Percentiles rank a stretch among this genome's conserved stretches.
Conservation (phyloP, 306 rosid species). For the Oxytropis ochrocephala region DNA sequence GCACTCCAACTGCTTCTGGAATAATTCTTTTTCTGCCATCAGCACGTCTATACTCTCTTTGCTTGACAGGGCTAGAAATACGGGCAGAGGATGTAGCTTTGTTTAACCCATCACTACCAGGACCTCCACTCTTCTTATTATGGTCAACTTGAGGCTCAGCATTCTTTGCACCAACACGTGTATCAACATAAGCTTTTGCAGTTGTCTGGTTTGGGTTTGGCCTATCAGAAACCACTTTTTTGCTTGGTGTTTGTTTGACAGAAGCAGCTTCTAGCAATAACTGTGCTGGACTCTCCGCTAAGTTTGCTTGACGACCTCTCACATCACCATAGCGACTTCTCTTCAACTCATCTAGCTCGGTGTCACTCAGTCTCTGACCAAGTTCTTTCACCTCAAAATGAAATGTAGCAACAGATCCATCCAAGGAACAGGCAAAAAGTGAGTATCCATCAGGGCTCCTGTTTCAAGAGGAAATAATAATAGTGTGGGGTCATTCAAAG, state of each 20-base stretch:
- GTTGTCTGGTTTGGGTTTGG: constrained; percentile 50
- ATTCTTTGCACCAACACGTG: constrained; percentile 38
- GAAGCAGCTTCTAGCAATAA: constrained; percentile 93
- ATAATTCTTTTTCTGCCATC: constrained; percentile 97
- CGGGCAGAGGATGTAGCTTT: constrained; percentile 55
- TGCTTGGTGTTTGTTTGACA: constrained; percentile 58
- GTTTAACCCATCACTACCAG: constrained; percentile 50
- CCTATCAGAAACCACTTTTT: constrained; percentile 57
- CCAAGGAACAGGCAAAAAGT: constrained; percentile 97
- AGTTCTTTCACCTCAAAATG: constrained; percentile 91
- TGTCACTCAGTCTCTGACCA: constrained; percentile 74
- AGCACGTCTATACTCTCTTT: constrained; percentile 94
- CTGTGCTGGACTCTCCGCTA: constrained; percentile 94
- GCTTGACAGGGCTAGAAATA: constrained; percentile 87
- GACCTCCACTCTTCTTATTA: constrained; percentile 50
- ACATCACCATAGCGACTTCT: constrained; percentile 92
- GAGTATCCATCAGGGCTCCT: constrained; percentile 99
- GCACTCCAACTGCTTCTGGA: constrained; percentile 97
- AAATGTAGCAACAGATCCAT: constrained; percentile 84
- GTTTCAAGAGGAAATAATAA: constrained; percentile 27
- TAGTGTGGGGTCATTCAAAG: background rate
- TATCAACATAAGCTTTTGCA: constrained; percentile 45
- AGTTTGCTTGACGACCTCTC: constrained; percentile 80
- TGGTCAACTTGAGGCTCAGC: constrained; percentile 59
- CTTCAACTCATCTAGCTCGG: constrained; percentile 87